phyloP scores from a whole-genome alignment of 140 eudicot genomes.

The Stevia rebaudiana region DNA sequence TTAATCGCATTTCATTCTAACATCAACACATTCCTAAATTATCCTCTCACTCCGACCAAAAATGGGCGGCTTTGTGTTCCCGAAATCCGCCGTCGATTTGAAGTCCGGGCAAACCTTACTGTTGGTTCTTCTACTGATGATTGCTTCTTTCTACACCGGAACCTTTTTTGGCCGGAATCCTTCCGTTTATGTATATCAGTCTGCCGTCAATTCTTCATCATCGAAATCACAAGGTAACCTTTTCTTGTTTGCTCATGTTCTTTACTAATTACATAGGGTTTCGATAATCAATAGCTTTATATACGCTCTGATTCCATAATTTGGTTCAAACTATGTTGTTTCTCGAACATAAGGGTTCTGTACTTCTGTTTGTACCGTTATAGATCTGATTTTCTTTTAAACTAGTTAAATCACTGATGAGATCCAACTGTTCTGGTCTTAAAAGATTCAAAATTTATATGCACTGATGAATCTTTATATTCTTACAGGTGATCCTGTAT shows the following conservation, averaged over 20 bases:
- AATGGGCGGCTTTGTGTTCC: slow-evolving; percentile 33
- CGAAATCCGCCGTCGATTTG: slow-evolving; percentile 53
- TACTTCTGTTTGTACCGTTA: background rate
- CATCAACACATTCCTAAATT: background rate
- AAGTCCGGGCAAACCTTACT: slow-evolving; percentile 53
- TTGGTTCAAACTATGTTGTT: background rate
- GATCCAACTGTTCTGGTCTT: background rate
- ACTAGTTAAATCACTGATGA: background rate
- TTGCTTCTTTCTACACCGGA: slow-evolving; percentile 70
- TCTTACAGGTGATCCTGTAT: slow-evolving; percentile 42
- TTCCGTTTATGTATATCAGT: slow-evolving; percentile 16
- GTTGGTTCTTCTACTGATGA: slow-evolving; percentile 51
- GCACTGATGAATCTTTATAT: slow-evolving; percentile 8
- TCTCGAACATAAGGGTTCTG: background rate
- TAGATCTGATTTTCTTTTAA: slow-evolving; percentile 6
- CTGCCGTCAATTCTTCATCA: slow-evolving; percentile 37
- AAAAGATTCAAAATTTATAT: background rate
- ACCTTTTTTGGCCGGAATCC: slow-evolving; percentile 53
- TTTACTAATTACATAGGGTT: slow-evolving; percentile 4
- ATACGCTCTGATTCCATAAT: background rate
- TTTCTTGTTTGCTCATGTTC: background rate
- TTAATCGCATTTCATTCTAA: background rate
- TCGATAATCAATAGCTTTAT: background rate
- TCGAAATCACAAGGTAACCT: slow-evolving; percentile 29
- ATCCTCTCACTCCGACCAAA: background rate